Percentiles rank a stretch among this genome's conserved stretches.
These are phyloP conservation scores for Penicillium angulare DNA, from an alignment of 495 filamentous ascomycete genomes.

Conservation along the genomic window DNA sequence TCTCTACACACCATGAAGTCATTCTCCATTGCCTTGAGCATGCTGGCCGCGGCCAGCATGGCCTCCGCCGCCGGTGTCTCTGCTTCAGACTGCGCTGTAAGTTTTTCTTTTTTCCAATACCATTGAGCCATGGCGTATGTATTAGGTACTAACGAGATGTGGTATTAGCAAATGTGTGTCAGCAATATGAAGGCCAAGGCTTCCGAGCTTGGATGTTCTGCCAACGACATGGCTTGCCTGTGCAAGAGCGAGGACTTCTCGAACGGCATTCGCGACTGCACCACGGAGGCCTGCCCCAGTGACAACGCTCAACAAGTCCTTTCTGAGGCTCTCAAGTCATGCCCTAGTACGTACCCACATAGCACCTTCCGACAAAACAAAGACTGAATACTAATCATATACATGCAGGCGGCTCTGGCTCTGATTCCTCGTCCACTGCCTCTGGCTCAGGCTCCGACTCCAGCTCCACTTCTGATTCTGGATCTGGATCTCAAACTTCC, in stretches of 20 bases:
- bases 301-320: conserved; percentile 41
- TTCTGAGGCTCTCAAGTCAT: conserved; percentile 33
- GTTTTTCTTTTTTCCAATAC: not conserved
- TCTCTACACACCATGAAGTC: conserved; percentile 41
- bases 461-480: conserved; percentile 11
- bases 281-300: conserved; percentile 59
- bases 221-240: conserved; percentile 61
- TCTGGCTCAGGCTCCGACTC: conserved; percentile 18
- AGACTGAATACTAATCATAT: not conserved
- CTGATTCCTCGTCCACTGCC: conserved; percentile 13
- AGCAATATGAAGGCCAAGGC: conserved; percentile 69
- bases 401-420: conserved; percentile 6
- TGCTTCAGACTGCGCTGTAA: conserved; percentile 39
- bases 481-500: not conserved
- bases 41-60: conserved; percentile 34
- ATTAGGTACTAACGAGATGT: not conserved
- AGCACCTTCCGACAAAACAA: not conserved
- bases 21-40: conserved; percentile 32
- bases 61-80: conserved; percentile 30
- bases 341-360: conserved; percentile 23
- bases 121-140: conserved; percentile 7
- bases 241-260: conserved; percentile 67
- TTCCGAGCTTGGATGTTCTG: conserved; percentile 55
- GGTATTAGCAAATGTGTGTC: conserved; percentile 63
- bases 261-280: conserved; percentile 80